Conservation (phyloP, 1,284 basidiomycete genomes). For the Ceraceosorus guamensis region DNA sequence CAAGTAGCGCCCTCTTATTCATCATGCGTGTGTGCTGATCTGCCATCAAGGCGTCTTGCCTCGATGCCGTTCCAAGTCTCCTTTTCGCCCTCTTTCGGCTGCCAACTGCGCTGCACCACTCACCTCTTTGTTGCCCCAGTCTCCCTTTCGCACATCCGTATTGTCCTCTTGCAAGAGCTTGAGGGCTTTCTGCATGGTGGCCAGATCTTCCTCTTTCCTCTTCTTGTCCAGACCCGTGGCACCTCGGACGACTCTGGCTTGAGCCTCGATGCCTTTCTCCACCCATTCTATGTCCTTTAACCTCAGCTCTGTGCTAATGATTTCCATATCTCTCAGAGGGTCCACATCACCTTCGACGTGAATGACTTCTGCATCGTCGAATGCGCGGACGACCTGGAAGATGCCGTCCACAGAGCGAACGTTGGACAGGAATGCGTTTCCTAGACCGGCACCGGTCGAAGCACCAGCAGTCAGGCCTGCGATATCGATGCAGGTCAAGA, state of each 20-base stretch:
- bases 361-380: slow-evolving; percentile 96
- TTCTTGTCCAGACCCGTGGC: slow-evolving; percentile 82
- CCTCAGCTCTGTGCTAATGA: slow-evolving; percentile 71
- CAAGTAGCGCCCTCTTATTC: slow-evolving; percentile 62
- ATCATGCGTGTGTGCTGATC: slow-evolving; percentile 52
- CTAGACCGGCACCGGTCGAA: slow-evolving; percentile 93
- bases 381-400: slow-evolving; percentile 95
- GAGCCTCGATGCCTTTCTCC: slow-evolving; percentile 74
- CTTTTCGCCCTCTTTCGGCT: not conserved
- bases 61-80: not conserved
- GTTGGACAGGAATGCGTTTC: slow-evolving; percentile 95
- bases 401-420: slow-evolving; percentile 98
- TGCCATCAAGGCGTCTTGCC: not conserved
- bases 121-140: slow-evolving; percentile 97
- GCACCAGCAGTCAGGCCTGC: slow-evolving; percentile 94
- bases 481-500: slow-evolving; percentile 97
- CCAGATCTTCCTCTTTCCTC: slow-evolving; percentile 93
- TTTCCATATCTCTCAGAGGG: slow-evolving; percentile 93
- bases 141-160: slow-evolving; percentile 86
- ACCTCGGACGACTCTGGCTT: slow-evolving; percentile 33
- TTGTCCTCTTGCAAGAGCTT: slow-evolving; percentile 71
- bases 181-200: slow-evolving; percentile 71
- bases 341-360: slow-evolving; percentile 98
- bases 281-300: slow-evolving; percentile 99
- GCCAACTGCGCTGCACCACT: slow-evolving; percentile 42